phyloP scores from a whole-genome alignment of 495 filamentous ascomycete species.

The Tuber aestivum region DNA sequence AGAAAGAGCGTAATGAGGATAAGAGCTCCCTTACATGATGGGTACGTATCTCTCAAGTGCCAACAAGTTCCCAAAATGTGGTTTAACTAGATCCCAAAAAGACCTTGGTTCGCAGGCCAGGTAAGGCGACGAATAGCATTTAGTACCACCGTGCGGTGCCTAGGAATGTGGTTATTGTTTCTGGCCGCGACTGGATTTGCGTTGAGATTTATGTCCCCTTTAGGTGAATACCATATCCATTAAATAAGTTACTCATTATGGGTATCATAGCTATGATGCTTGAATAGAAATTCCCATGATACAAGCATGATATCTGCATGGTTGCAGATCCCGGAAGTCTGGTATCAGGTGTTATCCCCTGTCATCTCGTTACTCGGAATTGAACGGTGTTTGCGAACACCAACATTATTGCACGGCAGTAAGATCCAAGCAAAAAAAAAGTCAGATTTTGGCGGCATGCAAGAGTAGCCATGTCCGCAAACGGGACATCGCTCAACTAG shows the following conservation, averaged over 20 bases:
- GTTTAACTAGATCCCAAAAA: not conserved
- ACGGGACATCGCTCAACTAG: too few relatives aligned
- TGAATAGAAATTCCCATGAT: not conserved
- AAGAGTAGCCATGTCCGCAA: too few relatives aligned
- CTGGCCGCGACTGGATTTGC: not conserved
- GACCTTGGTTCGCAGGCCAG: not conserved
- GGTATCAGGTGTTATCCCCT: not conserved
- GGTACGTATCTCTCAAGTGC: not conserved
- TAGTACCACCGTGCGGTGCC: not conserved
- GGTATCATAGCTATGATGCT: not conserved
- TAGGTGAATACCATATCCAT: not conserved
- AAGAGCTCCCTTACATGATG: not conserved
- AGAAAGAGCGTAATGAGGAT: not conserved
- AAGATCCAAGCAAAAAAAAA: too few relatives aligned
- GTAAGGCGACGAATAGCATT: not conserved
- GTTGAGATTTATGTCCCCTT: not conserved
- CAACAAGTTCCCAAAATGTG: not conserved
- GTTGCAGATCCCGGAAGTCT: not conserved
- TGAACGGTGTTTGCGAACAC: too few relatives aligned
- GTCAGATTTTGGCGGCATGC: too few relatives aligned
- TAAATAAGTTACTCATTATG: not conserved
- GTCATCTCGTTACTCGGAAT: not conserved
- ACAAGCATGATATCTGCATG: not conserved
- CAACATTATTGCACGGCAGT: too few relatives aligned
- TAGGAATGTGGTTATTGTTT: not conserved